Percentiles rank a stretch among this genome's conserved stretches.
Evolutionary conservation across 2,329 filamentous ascomycete genomes (phyloP).

Genomic region (Penicillium sclerotigenum): DNA sequence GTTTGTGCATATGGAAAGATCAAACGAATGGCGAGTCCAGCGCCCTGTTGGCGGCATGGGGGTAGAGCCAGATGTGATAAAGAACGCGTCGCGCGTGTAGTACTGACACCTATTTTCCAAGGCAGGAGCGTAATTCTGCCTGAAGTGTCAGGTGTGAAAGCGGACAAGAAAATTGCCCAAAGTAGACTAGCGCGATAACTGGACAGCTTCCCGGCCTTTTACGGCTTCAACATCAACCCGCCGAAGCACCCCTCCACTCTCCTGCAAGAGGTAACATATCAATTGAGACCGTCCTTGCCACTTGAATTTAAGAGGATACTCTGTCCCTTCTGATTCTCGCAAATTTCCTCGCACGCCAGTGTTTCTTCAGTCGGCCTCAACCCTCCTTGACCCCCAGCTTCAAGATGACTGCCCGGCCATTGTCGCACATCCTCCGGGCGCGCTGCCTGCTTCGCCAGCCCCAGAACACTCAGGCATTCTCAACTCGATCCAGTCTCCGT

Average conservation of each 20-base stretch:
- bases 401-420: constrained; percentile 40
- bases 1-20: constrained; percentile 3
- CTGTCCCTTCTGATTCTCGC: constrained; percentile 5
- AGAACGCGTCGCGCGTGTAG: constrained; percentile 34
- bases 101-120: constrained; percentile 21
- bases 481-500: constrained; percentile 39
- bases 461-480: constrained; percentile 40
- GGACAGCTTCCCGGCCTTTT: constrained; percentile 36
- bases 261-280: constrained; percentile 22
- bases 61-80: constrained; percentile 15
- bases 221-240: constrained; percentile 39
- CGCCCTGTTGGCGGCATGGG: constrained; percentile 10
- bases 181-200: constrained; percentile 31
- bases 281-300: constrained; percentile 26
- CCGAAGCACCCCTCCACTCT: constrained; percentile 31
- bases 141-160: constrained; percentile 24
- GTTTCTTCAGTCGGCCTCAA: constrained; percentile 10
- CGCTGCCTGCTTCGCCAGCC: constrained; percentile 38
- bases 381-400: constrained; percentile 20
- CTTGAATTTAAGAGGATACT: constrained; percentile 12
- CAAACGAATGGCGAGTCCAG: constrained; percentile 16
- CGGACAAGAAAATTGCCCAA: constrained; percentile 26
- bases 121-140: constrained; percentile 19
- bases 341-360: constrained; percentile 3
- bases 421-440: constrained; percentile 40